Percentiles rank a stretch among this genome's conserved stretches.
These are phyloP conservation scores for Trametes punicea DNA, from an alignment of 768 basidiomycete genomes.

Conservation along the genomic window DNA sequence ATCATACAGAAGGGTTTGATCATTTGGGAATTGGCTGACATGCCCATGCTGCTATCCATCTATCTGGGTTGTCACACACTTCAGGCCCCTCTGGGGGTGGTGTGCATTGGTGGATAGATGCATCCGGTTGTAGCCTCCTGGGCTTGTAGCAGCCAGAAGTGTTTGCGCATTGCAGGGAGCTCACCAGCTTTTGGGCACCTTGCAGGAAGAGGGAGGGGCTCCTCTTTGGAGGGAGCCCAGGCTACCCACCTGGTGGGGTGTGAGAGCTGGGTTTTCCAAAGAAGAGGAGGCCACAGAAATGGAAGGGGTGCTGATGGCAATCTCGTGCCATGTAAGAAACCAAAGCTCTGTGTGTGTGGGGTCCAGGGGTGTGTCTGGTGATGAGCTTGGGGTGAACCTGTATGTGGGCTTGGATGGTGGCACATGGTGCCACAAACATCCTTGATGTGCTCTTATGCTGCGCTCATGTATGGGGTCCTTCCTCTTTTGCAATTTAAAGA, in stretches of 20 bases:
- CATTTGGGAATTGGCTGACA: no score
- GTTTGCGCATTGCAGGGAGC: neutral
- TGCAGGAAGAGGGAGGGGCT: constrained; percentile 1
- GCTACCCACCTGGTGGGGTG: neutral
- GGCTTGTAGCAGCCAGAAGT: neutral
- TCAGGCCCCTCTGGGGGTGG: no score
- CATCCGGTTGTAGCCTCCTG: neutral
- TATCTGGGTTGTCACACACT: no score
- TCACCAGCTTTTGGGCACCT: neutral
- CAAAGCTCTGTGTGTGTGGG: neutral
- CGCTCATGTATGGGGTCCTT: no score
- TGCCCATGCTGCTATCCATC: no score
- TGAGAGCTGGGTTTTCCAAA: neutral
- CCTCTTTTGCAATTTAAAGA: no score
- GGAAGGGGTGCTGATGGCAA: neutral
- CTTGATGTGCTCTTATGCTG: no score
- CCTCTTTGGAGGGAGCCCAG: constrained; percentile 6
- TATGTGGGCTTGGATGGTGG: no score
- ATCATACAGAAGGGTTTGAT: no score
- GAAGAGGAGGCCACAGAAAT: neutral
- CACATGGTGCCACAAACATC: no score
- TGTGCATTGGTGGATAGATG: no score
- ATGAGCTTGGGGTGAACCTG: no score
- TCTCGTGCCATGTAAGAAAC: neutral
- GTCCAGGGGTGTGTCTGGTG: neutral